Base-by-base conservation (phyloP, 192 early-diverging fungal genomes). In the Mortierella antarctica region DNA sequence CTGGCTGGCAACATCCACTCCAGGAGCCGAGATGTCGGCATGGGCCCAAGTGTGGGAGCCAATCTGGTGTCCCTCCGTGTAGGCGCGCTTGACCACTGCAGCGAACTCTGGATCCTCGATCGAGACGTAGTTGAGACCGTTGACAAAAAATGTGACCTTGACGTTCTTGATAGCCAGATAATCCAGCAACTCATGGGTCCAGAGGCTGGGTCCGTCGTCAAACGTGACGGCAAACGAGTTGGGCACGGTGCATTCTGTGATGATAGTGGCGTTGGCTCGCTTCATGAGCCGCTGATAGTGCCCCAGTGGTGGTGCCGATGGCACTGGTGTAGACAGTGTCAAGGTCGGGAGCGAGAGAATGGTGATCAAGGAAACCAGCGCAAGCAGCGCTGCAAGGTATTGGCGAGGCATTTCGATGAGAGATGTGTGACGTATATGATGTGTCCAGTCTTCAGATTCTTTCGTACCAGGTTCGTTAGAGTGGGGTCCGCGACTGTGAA, bases 161-260 rank as follows among this genome's bases (percentile, higher is more conserved):
- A 70, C 51, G 15, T 49, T 45, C 56, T 58, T 73, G 45, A 42
- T 57, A 2, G 60, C 57, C 50, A 83, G 50, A 42, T 73, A 70
- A 15, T 78, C 74, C 4, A 83, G 62, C 21, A 83, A 18, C 8
- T 70, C 57, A 44, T 66, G 39, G 1, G 82, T 83, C 7, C 14
- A 61, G 8, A 17, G 20, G 20, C 69, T 47, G 17, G 89, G 88
- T 2, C 89, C 90, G 67, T 91, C 92, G 62, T 94, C 92, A 70
- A 89, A 91, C 0, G 90, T 91, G 48, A 92, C 74, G 10, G 89
- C 89, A 56, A 88, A 88, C 1, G 74, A 67, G 14, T 85, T 82
- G 17, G 82, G 59, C 0, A 67, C 64, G 7, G 70, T 81, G 77
- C 87, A 89, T 11, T 54, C 39, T 2, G n/a, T 60, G 20, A 84